Conservation (phyloP, 1,139 yeast species). For the Kodamaea alishanica region DNA sequence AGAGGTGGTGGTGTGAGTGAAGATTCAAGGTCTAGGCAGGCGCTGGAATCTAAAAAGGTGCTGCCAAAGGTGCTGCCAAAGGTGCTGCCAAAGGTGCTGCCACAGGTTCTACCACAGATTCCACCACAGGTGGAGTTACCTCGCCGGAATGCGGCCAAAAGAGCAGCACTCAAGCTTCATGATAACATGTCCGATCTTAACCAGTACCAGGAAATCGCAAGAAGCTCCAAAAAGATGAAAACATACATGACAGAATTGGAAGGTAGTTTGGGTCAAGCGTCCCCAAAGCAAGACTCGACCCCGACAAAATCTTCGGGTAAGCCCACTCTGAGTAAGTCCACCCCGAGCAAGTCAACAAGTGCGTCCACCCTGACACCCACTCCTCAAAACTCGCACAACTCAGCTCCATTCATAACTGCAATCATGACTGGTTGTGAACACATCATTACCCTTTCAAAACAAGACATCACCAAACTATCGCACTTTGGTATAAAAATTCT, state of each 20-base stretch:
- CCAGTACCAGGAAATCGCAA: conserved; percentile 48
- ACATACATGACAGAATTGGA: conserved; percentile 35
- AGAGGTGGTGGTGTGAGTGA: conserved; percentile 36
- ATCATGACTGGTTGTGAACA: conserved; percentile 65
- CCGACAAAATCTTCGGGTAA: no score
- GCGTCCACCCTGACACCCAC: background rate
- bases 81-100: conserved; percentile 6
- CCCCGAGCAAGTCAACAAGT: no score
- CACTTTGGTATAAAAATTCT: conserved; percentile 41
- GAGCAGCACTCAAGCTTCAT: conserved; percentile 66
- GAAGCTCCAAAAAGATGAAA: conserved; percentile 40
- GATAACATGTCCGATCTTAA: conserved; percentile 65
- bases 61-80: conserved; percentile 9
- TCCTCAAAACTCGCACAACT: no score
- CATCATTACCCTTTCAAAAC: conserved; percentile 35
- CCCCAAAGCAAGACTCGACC: conserved; percentile 8
- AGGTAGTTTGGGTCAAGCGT: conserved; percentile 6
- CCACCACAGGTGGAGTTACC: conserved; percentile 4
- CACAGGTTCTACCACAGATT: conserved; percentile 2
- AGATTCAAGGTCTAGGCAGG: conserved; percentile 20
- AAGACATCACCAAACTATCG: conserved; percentile 25
- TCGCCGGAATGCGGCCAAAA: conserved; percentile 55
- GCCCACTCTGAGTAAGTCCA: conserved; percentile 6
- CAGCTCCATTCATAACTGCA: conserved; percentile 32
- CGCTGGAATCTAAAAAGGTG: conserved; percentile 5